Base-by-base conservation (phyloP, 805 yeast genomes). In the Danielia reshetovae region DNA sequence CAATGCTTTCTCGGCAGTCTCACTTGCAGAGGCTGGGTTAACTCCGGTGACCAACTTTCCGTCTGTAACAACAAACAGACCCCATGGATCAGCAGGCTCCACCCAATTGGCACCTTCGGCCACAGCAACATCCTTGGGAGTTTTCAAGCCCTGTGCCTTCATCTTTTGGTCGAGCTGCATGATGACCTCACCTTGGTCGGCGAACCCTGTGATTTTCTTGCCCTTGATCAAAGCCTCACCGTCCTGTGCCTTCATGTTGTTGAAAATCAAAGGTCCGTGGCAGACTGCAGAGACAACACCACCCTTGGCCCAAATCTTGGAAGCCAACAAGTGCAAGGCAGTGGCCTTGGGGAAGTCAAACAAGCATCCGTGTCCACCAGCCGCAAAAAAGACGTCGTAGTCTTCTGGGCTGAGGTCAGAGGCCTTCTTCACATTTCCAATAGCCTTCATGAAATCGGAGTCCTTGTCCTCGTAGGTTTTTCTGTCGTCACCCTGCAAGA, bases 261-360 rank as follows among this genome's bases (percentile, higher is more conserved):
- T 72, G 40, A 79, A 73, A 41, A 79, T 65, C 15, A 69, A 67
- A n/a, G 82, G 81, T 6, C 83, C 86, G 45, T 79, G 85, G 55
- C 86, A 79, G 7, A 79, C 85, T 11, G 85, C 82, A 27, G 77
- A 56, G 16, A 79, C 70, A 25, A 77, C 69, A 31, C 83, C 84
- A 25, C 73, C 75, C 14, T 68, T 55, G 21, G 57, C 59, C 51
- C 71, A 75, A 32, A 78, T 68, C 15, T 60, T 57, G 18, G 61
- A 55, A 14, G 77, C 80, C 27, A 74, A 38, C 16, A 51, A 41
- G 36, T 71, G 76, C 34, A 79, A 56, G 12, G 51, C 65, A 5
- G 51, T 55, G 11, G 81, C 81, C 3, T 52, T 60, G 29, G 80
- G 80, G 56, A 65, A 77, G 53, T 79, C 86, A 43, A 68, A 75